Base-by-base conservation (phyloP, 805 yeast species). In the Candida tammaniensis region DNA sequence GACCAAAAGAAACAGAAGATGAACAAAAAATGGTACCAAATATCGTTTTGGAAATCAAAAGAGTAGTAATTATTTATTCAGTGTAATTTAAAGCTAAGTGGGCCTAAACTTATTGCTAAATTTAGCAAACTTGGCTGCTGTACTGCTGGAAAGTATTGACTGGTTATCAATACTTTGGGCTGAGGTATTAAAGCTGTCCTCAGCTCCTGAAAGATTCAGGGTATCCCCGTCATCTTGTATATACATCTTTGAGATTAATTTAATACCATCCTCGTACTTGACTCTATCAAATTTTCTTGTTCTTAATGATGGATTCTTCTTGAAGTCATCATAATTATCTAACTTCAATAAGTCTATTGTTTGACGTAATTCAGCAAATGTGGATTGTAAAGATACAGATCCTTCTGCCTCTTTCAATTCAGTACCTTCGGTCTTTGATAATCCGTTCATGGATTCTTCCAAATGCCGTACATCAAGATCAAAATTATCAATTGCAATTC, bases 351-450 rank as follows among this genome's bases (percentile, higher is more conserved):
- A 61, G 41, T 82, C 81, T 18, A 91, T 78, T 36, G 83, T 75
- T 61, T 91, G 97, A 43, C 88, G 74, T 37, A 89, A 70, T 48
- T 85, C 93, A 5, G 78, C 70, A 46, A 87, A 83, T 30, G 91
- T 83, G 7, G 87, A 78, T 39, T 80, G 78, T 27, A 86, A 61
- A 0, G 86, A 78, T 27, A 71, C 74, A 19, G 62, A 61, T 2
- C 65, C 64, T 13, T 24, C 26, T 12, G 34, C 42, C 7, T 49
- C 55, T 15, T 41, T 39, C 1, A 48, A 45, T 4, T 33, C 26
- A 4, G 29, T 15, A 36, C 48, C 41, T 31, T 46, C 36, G 24
- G 41, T 42, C 37, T 43, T 46, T 30, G 59, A 58, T 34, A 75
- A 49, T 8, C 57, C 55, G 10, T 59, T 58, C 62, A 75, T 70